phyloP scores from a whole-genome alignment of 2,329 filamentous ascomycete genomes.

The Macrophomina pseudophaseolina region DNA sequence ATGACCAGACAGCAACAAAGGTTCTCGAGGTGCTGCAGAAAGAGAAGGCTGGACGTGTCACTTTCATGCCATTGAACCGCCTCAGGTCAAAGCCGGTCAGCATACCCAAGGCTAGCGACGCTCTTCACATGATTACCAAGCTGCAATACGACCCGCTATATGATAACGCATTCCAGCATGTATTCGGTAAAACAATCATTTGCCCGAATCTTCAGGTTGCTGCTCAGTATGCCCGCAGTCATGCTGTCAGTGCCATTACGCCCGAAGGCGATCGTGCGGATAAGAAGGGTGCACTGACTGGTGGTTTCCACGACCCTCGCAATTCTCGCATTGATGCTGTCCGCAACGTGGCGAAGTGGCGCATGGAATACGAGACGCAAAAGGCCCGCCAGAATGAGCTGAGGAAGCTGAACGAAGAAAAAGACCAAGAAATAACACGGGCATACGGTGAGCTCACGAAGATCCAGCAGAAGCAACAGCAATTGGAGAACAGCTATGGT shows the following conservation, averaged over 20 bases:
- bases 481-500: constrained; percentile 81
- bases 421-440: constrained; percentile 87
- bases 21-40: constrained; percentile 80
- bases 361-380: constrained; percentile 74
- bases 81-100: constrained; percentile 73
- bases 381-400: constrained; percentile 69
- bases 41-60: constrained; percentile 82
- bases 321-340: constrained; percentile 88
- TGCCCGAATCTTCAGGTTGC: constrained; percentile 89
- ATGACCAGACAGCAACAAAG: constrained; percentile 81
- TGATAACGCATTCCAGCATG: constrained; percentile 87
- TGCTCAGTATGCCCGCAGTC: constrained; percentile 87
- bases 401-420: constrained; percentile 70
- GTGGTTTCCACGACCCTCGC: constrained; percentile 87
- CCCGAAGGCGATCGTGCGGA: constrained; percentile 93
- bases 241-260: constrained; percentile 91
- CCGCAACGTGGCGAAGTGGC: constrained; percentile 73
- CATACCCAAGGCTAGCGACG: constrained; percentile 84
- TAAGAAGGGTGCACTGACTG: constrained; percentile 92
- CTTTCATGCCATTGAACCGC: constrained; percentile 91
- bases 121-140: constrained; percentile 84
- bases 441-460: constrained; percentile 86
- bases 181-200: constrained; percentile 94
- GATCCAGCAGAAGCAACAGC: constrained; percentile 75
- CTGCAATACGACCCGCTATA: constrained; percentile 77